Conservation (phyloP, 352 stramenopile genomes). For the Pythium oligandrum region DNA sequence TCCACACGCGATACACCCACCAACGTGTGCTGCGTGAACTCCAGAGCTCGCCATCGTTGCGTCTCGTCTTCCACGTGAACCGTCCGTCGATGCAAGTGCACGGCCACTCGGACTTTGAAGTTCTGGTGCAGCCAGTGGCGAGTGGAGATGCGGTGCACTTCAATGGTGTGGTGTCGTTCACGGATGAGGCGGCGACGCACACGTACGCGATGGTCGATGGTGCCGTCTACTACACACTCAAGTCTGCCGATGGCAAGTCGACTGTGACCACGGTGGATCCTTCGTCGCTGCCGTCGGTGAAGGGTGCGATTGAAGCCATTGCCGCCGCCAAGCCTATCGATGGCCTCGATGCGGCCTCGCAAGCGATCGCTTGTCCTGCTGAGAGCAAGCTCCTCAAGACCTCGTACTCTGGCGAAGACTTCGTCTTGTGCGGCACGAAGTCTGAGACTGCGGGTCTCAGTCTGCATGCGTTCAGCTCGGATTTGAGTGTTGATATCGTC, state of each 20-base stretch:
- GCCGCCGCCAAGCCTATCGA: slow-evolving; percentile 25
- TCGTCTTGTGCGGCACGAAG: slow-evolving; percentile 34
- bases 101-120: slow-evolving; percentile 32
- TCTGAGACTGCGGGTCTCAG: slow-evolving; percentile 9
- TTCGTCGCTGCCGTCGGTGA: slow-evolving; percentile 18
- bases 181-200: slow-evolving; percentile 26
- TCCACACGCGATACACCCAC: slow-evolving; percentile 34
- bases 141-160: slow-evolving; percentile 26
- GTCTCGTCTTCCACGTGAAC: slow-evolving; percentile 39
- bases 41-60: slow-evolving; percentile 21
- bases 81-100: slow-evolving; percentile 48
- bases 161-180: slow-evolving; percentile 28
- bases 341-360: slow-evolving; percentile 23
- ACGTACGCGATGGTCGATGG: slow-evolving; percentile 36
- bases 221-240: slow-evolving; percentile 11
- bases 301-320: slow-evolving; percentile 29
- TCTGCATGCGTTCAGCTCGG: slow-evolving; percentile 36
- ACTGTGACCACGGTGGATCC: slow-evolving; percentile 2
- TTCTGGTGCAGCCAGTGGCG: slow-evolving; percentile 31
- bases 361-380: slow-evolving; percentile 33
- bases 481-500: slow-evolving; percentile 29
- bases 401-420: slow-evolving; percentile 35
- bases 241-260: neutral
- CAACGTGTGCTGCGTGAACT: slow-evolving; percentile 34
- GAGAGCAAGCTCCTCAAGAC: slow-evolving; percentile 33